Evolutionary conservation across 495 filamentous ascomycete genomes (phyloP).

Genomic region (Tuber melanosporum): DNA sequence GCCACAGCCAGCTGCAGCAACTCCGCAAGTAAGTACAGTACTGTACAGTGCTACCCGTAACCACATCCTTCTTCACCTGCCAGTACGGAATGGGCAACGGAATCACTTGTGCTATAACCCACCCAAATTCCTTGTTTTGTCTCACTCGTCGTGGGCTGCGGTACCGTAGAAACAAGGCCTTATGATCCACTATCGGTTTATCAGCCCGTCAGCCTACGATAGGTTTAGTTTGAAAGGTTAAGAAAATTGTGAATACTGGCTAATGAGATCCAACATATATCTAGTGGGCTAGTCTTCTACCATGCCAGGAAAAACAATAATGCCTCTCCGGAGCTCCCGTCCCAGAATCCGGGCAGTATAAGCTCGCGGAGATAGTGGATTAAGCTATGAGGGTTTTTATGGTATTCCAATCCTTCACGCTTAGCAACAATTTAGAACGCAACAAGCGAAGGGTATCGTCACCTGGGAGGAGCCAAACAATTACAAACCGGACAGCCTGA

Average conservation of each 20-base stretch:
- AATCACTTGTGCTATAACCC: neutral
- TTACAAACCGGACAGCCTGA: neutral
- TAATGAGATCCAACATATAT: too few relatives aligned
- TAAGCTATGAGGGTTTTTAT: too few relatives aligned
- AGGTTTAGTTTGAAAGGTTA: too few relatives aligned
- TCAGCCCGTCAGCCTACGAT: too few relatives aligned
- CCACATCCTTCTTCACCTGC: neutral
- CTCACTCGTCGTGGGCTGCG: neutral
- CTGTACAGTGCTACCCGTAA: neutral
- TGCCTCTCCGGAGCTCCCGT: too few relatives aligned
- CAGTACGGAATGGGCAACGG: neutral
- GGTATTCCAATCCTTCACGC: neutral
- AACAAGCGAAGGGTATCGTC: neutral
- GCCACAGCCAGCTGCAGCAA: neutral
- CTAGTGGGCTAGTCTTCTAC: too few relatives aligned
- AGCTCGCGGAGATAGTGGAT: too few relatives aligned
- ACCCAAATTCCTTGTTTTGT: neutral
- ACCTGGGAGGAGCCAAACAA: neutral
- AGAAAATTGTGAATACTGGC: too few relatives aligned
- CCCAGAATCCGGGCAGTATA: too few relatives aligned
- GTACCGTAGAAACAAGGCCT: too few relatives aligned
- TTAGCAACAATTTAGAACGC: neutral
- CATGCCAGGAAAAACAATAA: too few relatives aligned
- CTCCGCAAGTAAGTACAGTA: neutral
- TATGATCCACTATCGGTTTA: too few relatives aligned